phyloP scores from a whole-genome alignment of 805 yeast species.

The Teunomyces cretensis region DNA sequence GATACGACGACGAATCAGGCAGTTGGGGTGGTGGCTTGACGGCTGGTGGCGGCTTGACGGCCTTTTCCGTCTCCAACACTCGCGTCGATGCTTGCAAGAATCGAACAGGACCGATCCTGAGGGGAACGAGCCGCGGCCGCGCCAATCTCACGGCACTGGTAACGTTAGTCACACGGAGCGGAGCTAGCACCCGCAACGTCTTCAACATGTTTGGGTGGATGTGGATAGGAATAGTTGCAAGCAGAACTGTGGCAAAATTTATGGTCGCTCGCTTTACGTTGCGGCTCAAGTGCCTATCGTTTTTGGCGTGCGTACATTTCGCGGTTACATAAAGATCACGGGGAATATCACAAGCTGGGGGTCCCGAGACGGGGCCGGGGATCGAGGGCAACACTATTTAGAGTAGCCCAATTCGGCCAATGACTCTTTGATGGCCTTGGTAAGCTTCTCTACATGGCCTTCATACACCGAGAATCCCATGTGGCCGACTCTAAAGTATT shows the following conservation, averaged over 20 bases:
- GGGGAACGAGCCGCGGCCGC: neutral
- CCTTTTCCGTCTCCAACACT: neutral
- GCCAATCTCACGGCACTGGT: neutral
- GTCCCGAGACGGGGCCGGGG: too few relatives aligned
- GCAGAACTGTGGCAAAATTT: conserved; percentile 1
- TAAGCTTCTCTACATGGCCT: conserved; percentile 39
- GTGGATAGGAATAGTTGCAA: neutral
- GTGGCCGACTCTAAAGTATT: conserved; percentile 92
- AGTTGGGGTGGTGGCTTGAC: neutral
- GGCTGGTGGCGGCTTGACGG: neutral
- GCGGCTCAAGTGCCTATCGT: too few relatives aligned
- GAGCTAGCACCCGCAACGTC: neutral
- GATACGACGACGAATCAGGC: conserved; percentile 11
- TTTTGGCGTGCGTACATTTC: too few relatives aligned
- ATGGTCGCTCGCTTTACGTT: too few relatives aligned
- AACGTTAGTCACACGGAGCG: neutral
- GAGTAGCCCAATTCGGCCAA: conserved; percentile 39
- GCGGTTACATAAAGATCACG: too few relatives aligned
- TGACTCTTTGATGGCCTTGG: conserved; percentile 37
- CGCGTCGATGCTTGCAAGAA: neutral
- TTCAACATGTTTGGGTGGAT: neutral
- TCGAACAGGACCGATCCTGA: neutral
- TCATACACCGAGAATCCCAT: conserved; percentile 77
- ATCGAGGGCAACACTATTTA: conserved; percentile 2
- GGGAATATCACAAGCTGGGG: too few relatives aligned